Percentiles rank a stretch among this genome's conserved stretches.
Evolutionary conservation across 305 asterid genomes (phyloP).

Genomic region (Nicotiana rustica): DNA sequence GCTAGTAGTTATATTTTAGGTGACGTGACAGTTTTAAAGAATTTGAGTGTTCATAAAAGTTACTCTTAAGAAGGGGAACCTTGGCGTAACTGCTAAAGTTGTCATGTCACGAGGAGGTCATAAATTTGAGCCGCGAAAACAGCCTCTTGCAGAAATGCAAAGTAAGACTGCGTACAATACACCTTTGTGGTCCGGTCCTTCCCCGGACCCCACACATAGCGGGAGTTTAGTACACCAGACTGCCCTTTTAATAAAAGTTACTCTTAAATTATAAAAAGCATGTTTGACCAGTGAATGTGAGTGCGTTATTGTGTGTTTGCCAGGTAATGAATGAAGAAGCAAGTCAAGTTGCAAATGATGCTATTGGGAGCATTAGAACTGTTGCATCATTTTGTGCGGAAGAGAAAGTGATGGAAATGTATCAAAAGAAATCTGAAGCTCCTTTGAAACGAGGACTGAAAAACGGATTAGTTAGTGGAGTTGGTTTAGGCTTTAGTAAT

Average conservation of each 20-base stretch:
- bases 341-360: conserved; percentile 67
- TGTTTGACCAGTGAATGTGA: background rate
- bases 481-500: conserved; percentile 53
- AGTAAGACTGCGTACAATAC: too few species aligned
- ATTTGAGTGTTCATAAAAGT: background rate
- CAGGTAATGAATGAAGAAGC: conserved; percentile 60
- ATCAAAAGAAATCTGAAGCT: conserved; percentile 48
- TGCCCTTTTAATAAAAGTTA: background rate
- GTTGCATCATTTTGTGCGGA: conserved; percentile 67
- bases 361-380: conserved; percentile 64
- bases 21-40: background rate
- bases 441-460: conserved; percentile 46
- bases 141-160: too few species aligned
- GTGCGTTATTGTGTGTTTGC: background rate
- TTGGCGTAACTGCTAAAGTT: too few species aligned
- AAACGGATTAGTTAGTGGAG: conserved; percentile 54
- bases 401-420: conserved; percentile 59
- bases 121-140: too few species aligned
- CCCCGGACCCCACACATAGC: too few species aligned
- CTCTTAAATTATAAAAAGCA: background rate
- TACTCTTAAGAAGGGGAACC: background rate
- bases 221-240: too few species aligned
- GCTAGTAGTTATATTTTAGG: background rate
- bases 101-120: too few species aligned
- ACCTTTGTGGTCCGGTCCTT: too few species aligned